These are phyloP conservation scores for Trichoderma atrobrunneum DNA, from an alignment of 2,329 filamentous ascomycete species.

Conservation along the genomic window DNA sequence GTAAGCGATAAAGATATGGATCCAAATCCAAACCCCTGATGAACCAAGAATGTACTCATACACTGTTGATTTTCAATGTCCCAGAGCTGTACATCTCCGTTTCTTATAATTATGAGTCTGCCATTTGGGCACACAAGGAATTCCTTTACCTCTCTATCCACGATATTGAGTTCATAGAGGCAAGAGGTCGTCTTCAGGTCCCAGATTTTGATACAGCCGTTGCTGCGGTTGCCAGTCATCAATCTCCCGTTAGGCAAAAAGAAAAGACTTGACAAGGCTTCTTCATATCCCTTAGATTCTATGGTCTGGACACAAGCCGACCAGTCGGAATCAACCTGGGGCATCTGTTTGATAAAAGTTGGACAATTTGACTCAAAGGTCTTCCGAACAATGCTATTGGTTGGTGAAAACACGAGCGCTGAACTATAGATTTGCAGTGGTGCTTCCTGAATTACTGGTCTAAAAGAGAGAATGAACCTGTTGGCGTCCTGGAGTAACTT, in stretches of 20 bases:
- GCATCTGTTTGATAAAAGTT: background rate
- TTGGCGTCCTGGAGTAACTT: background rate
- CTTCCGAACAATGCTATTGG: background rate
- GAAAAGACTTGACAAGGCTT: background rate
- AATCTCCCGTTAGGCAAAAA: background rate
- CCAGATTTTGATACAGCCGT: background rate
- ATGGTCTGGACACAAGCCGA: background rate
- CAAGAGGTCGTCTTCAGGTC: background rate
- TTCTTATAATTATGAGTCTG: background rate
- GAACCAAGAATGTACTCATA: background rate
- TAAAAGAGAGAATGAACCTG: background rate
- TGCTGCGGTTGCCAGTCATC: accelerated
- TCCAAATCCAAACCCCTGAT: too few species aligned
- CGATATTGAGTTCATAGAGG: background rate
- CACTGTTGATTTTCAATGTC: background rate
- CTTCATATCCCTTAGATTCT: background rate
- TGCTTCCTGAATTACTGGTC: background rate
- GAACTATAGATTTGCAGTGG: background rate
- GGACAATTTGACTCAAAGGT: background rate
- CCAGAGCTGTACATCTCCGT: background rate
- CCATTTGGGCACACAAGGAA: background rate
- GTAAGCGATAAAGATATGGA: too few species aligned
- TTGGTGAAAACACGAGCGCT: background rate
- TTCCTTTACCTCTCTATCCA: accelerated
- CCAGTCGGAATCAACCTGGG: background rate